These are phyloP conservation scores for Grosmannia serpens DNA, from an alignment of 2,329 filamentous ascomycete genomes.

Conservation along the genomic window DNA sequence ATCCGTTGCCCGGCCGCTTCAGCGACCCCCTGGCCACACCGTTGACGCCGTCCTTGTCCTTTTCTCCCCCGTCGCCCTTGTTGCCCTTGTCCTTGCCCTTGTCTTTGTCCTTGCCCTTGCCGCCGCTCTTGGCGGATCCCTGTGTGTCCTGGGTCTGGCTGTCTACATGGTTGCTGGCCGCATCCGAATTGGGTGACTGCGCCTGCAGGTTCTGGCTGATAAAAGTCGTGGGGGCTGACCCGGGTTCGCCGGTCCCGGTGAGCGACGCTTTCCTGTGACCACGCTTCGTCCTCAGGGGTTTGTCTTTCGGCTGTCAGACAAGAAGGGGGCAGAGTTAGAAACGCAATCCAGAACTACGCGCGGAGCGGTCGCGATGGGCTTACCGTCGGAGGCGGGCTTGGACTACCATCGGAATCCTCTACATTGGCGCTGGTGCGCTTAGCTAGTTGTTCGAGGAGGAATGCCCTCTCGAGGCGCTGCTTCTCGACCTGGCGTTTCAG, in stretches of 20 bases:
- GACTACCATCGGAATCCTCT: slow-evolving; percentile 68
- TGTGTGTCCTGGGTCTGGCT: slow-evolving; percentile 16
- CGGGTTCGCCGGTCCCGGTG: slow-evolving; percentile 28
- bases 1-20: slow-evolving; percentile 32
- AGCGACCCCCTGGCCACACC: not conserved
- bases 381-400: slow-evolving; percentile 70
- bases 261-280: slow-evolving; percentile 53
- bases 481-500: slow-evolving; percentile 83
- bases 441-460: slow-evolving; percentile 60
- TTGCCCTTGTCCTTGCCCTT: slow-evolving; percentile 25
- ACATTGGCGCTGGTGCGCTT: slow-evolving; percentile 64
- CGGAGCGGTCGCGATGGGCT: slow-evolving; percentile 10
- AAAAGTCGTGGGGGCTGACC: slow-evolving; percentile 28
- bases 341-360: not conserved
- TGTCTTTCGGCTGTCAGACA: slow-evolving; percentile 55
- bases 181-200: slow-evolving; percentile 38
- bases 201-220: slow-evolving; percentile 35
- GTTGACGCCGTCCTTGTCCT: slow-evolving; percentile 13
- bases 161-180: slow-evolving; percentile 37
- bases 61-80: slow-evolving; percentile 16
- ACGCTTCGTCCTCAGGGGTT: slow-evolving; percentile 63
- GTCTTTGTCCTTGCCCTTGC: slow-evolving; percentile 20
- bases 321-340: not conserved
- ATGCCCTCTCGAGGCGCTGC: slow-evolving; percentile 74
- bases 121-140: not conserved